Conservation (phyloP, 2,329 filamentous ascomycete genomes). For the Cladosporium phlei region DNA sequence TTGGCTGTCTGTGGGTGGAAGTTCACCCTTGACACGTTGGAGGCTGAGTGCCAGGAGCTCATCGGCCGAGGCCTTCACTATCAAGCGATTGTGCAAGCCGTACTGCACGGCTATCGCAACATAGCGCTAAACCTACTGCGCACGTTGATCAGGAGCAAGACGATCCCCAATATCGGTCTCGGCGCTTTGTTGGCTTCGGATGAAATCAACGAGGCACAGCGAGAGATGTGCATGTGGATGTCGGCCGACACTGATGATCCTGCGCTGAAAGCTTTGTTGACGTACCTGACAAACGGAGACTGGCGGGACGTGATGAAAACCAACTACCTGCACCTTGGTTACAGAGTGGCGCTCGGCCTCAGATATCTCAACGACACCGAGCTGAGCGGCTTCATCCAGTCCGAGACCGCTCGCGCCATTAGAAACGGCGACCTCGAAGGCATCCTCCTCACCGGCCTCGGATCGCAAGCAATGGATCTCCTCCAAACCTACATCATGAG, state of each 20-base stretch:
- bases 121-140: slow-evolving; percentile 67
- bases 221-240: slow-evolving; percentile 58
- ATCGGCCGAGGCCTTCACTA: slow-evolving; percentile 58
- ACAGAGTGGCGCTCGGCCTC: slow-evolving; percentile 69
- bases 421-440: slow-evolving; percentile 69
- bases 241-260: slow-evolving; percentile 65
- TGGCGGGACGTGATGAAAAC: slow-evolving; percentile 72
- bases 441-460: slow-evolving; percentile 72
- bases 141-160: slow-evolving; percentile 60
- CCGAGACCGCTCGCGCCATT: slow-evolving; percentile 57
- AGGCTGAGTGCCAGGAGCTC: slow-evolving; percentile 46
- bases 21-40: slow-evolving; percentile 50
- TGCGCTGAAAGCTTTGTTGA: slow-evolving; percentile 74
- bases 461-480: slow-evolving; percentile 66
- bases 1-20: slow-evolving; percentile 72
- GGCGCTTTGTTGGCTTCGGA: slow-evolving; percentile 46
- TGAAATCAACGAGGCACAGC: slow-evolving; percentile 53
- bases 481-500: slow-evolving; percentile 71
- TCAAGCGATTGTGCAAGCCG: slow-evolving; percentile 69
- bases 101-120: slow-evolving; percentile 67
- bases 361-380: slow-evolving; percentile 60
- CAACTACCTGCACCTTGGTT: slow-evolving; percentile 65
- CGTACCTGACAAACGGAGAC: slow-evolving; percentile 69
- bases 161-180: slow-evolving; percentile 54
- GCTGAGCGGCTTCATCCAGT: slow-evolving; percentile 41